phyloP scores from a whole-genome alignment of 305 asterid genomes.

The Fraxinus greggii region DNA sequence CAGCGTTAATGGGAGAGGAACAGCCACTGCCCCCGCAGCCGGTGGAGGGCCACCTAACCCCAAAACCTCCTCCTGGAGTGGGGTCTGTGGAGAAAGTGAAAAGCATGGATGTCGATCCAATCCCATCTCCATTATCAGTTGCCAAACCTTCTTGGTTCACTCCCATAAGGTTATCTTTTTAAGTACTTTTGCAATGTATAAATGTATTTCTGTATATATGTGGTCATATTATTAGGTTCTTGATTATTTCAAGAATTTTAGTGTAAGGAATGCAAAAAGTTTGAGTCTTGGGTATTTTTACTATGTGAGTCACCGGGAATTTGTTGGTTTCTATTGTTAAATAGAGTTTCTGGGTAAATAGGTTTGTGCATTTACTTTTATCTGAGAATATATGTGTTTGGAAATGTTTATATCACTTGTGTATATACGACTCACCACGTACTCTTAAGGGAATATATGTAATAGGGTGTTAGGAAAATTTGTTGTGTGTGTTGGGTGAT shows the following conservation, averaged over 20 bases:
- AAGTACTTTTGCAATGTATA: not conserved
- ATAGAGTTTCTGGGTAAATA: not conserved
- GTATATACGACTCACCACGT: not conserved
- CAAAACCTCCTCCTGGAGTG: conserved; percentile 13
- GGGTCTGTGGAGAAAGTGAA: conserved; percentile 13
- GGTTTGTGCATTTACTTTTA: not conserved
- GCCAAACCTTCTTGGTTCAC: conserved; percentile 72
- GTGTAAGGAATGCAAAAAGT: not conserved
- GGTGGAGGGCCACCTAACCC: not conserved
- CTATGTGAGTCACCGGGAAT: not conserved
- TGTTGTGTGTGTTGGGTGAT: not conserved
- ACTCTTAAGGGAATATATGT: conserved; percentile 6
- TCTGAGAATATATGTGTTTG: not conserved
- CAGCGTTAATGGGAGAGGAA: conserved; percentile 33
- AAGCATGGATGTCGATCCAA: conserved; percentile 37
- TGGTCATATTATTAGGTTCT: conserved; percentile 4
- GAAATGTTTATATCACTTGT: not conserved
- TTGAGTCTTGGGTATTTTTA: conserved; percentile 9
- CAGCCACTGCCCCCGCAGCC: not conserved
- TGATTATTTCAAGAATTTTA: conserved; percentile 20
- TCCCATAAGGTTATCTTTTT: conserved; percentile 47
- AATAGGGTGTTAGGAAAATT: not conserved
- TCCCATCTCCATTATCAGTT: conserved; percentile 21
- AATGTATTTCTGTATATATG: not conserved
- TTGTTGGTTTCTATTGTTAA: not conserved